Evolutionary conservation across 805 yeast genomes (phyloP).

Genomic region (Hanseniaspora meyeri): DNA sequence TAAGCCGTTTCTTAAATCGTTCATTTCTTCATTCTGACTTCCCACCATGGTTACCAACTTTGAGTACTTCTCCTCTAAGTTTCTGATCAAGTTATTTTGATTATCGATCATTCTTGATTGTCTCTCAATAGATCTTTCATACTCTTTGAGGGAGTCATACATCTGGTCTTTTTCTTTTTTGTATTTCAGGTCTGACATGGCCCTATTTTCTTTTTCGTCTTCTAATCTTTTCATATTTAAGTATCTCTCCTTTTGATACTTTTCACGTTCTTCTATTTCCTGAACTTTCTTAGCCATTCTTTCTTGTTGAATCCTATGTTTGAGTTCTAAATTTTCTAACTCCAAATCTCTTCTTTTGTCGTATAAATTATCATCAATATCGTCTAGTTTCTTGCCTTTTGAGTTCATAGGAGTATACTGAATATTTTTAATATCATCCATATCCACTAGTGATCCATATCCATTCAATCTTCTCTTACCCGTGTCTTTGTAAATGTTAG

Average conservation of each 20-base stretch:
- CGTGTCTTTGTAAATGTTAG: not conserved
- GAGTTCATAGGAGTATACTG: not conserved
- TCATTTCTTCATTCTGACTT: slow-evolving; percentile 5
- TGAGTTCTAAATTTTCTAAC: slow-evolving; percentile 1
- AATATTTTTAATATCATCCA: not conserved
- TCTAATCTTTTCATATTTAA: not conserved
- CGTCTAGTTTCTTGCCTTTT: not conserved
- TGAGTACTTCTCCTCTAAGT: slow-evolving; percentile 5
- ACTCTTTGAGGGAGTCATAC: not conserved
- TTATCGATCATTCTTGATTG: not conserved
- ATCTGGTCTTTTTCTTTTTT: not conserved
- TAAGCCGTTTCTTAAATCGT: not conserved
- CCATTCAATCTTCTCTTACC: not conserved
- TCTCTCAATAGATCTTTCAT: slow-evolving; percentile 2
- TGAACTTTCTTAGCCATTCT: not conserved
- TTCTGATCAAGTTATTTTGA: not conserved
- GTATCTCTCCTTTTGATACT: not conserved
- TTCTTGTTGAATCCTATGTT: slow-evolving; percentile 1
- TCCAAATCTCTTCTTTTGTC: slow-evolving; percentile 1
- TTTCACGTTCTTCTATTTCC: not conserved
- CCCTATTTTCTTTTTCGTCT: not conserved
- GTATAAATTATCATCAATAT: not conserved
- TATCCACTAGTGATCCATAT: not conserved
- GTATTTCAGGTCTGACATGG: not conserved
- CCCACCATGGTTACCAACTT: not conserved